Conservation (phyloP, 2,329 filamentous ascomycete genomes). For the Tolypocladium tropicale region DNA sequence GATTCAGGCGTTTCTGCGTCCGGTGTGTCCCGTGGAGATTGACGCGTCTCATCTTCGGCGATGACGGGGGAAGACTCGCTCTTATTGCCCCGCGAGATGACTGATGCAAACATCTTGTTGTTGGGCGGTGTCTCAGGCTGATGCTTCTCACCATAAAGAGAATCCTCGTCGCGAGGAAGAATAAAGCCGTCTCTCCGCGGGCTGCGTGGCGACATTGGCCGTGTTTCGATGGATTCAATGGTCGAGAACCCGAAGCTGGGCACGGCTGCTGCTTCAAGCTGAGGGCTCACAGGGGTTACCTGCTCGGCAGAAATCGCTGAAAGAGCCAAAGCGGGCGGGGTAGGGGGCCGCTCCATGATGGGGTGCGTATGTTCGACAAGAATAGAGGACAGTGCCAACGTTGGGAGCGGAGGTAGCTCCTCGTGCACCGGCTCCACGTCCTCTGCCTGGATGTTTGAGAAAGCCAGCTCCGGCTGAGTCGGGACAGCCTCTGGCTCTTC, state of each 20-base stretch:
- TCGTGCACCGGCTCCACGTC: slow-evolving; percentile 25
- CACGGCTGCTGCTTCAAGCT: slow-evolving; percentile 10
- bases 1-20: slow-evolving; percentile 41
- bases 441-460: slow-evolving; percentile 24
- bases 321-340: slow-evolving; percentile 20
- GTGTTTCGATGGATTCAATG: slow-evolving; percentile 34
- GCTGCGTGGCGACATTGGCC: slow-evolving; percentile 36
- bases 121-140: slow-evolving; percentile 28
- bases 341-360: slow-evolving; percentile 8
- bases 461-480: slow-evolving; percentile 14
- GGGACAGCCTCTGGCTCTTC: slow-evolving; percentile 15
- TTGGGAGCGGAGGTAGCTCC: slow-evolving; percentile 10
- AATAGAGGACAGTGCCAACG: slow-evolving; percentile 20
- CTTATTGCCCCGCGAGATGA: slow-evolving; percentile 33
- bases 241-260: slow-evolving; percentile 31
- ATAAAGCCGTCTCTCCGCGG: slow-evolving; percentile 47
- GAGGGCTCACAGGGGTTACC: slow-evolving; percentile 27
- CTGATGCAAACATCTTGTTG: slow-evolving; percentile 29
- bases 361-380: slow-evolving; percentile 19
- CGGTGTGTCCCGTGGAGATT: slow-evolving; percentile 33
- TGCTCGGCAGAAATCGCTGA: slow-evolving; percentile 25
- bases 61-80: slow-evolving; percentile 36
- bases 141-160: slow-evolving; percentile 17
- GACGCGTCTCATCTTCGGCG: slow-evolving; percentile 54
- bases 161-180: slow-evolving; percentile 35